Conservation (phyloP, 2,329 filamentous ascomycete genomes). For the Fusarium miscanthi region DNA sequence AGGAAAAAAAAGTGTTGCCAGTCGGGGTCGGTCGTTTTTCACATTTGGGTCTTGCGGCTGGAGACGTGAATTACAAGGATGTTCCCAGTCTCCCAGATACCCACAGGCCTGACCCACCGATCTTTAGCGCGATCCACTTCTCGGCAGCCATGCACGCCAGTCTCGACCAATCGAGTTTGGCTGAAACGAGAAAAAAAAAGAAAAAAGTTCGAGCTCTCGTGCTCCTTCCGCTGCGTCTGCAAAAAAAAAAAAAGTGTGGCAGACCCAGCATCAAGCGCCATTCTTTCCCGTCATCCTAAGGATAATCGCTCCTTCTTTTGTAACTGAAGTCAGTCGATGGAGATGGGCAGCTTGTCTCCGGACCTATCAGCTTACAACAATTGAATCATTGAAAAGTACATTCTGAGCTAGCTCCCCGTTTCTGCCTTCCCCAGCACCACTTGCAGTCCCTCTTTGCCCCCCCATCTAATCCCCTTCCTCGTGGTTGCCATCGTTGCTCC, state of each 20-base stretch:
- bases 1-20: slow-evolving; percentile 7
- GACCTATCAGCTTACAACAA: slow-evolving; percentile 43
- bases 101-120: slow-evolving; percentile 44
- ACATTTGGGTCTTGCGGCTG: slow-evolving; percentile 31
- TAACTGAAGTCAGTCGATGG: slow-evolving; percentile 26
- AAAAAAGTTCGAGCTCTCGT: slow-evolving; percentile 54
- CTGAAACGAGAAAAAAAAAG: slow-evolving; percentile 43
- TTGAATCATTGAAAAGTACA: slow-evolving; percentile 40
- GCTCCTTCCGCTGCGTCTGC: slow-evolving; percentile 40
- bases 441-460: slow-evolving; percentile 32
- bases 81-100: slow-evolving; percentile 9
- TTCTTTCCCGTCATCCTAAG: slow-evolving; percentile 19
- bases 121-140: slow-evolving; percentile 49
- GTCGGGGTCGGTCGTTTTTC: slow-evolving; percentile 13
- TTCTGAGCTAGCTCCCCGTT: slow-evolving; percentile 36
- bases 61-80: slow-evolving; percentile 33
- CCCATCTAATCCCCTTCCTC: slow-evolving; percentile 36
- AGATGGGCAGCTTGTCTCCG: slow-evolving; percentile 16
- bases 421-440: slow-evolving; percentile 36
- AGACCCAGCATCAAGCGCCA: slow-evolving; percentile 17
- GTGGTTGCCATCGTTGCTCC: slow-evolving; percentile 36
- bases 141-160: slow-evolving; percentile 50
- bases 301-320: slow-evolving; percentile 29
- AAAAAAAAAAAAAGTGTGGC: slow-evolving; percentile 18
- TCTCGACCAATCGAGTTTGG: slow-evolving; percentile 49